phyloP scores from a whole-genome alignment of 805 yeast species.

The Hanseniaspora singularis region DNA sequence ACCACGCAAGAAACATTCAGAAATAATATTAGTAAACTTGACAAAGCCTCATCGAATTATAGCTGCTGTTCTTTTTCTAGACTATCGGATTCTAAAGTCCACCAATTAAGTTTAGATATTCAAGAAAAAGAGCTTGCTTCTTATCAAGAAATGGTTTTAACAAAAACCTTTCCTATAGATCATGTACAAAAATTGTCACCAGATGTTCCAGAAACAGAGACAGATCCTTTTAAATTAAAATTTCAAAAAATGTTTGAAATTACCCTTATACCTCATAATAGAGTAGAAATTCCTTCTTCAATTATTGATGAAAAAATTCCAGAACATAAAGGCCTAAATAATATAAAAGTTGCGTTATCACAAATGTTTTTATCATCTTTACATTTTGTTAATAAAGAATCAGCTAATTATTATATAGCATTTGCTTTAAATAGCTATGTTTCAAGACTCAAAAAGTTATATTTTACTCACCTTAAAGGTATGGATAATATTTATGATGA shows the following conservation, averaged over 20 bases:
- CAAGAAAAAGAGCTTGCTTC: background rate
- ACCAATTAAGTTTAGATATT: background rate
- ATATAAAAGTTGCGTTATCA: background rate
- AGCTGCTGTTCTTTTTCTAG: slow-evolving; percentile 13
- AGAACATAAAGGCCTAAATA: slow-evolving; percentile 9
- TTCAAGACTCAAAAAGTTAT: slow-evolving; percentile 2
- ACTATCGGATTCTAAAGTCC: slow-evolving; percentile 1
- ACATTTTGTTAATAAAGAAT: slow-evolving; percentile 1
- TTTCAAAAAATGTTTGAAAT: slow-evolving; percentile 3
- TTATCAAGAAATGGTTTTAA: background rate
- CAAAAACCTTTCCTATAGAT: background rate
- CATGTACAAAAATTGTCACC: background rate
- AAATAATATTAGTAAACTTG: background rate
- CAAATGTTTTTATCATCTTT: slow-evolving; percentile 6
- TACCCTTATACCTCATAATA: slow-evolving; percentile 15
- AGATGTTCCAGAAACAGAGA: too few species aligned
- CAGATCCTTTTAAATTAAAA: background rate
- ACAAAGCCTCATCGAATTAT: background rate
- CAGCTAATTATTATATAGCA: background rate
- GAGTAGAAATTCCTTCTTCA: slow-evolving; percentile 13
- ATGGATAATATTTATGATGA: slow-evolving; percentile 1
- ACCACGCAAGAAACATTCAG: background rate
- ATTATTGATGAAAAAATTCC: background rate
- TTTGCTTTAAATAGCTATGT: slow-evolving; percentile 5
- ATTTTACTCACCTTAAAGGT: slow-evolving; percentile 5